Percentiles rank a stretch among this genome's conserved stretches.
phyloP scores from a whole-genome alignment of 2,329 filamentous ascomycete species.

The Cucurbitaria berberidis region DNA sequence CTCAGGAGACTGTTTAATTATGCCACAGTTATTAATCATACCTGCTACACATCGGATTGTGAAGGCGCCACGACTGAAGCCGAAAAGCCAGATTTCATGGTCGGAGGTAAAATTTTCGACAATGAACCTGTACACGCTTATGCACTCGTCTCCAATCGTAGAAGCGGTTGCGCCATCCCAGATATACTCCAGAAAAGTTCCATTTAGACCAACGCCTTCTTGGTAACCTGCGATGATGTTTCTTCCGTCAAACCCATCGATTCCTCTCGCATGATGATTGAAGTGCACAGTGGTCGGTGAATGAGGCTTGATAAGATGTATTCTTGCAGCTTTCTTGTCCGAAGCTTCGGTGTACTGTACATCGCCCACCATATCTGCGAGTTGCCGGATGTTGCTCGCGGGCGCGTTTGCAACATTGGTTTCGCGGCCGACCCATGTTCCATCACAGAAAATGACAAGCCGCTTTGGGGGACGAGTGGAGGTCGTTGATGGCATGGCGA shows the following conservation, averaged over 20 bases:
- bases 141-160: conserved; percentile 44
- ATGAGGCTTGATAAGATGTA: conserved; percentile 30
- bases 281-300: background rate
- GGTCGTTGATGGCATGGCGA: conserved; percentile 16
- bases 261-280: background rate
- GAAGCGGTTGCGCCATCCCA: conserved; percentile 47
- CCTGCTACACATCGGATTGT: conserved; percentile 53
- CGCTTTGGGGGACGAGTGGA: conserved; percentile 26
- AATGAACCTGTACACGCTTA: conserved; percentile 45
- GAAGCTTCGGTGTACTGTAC: conserved; percentile 21
- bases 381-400: conserved; percentile 39
- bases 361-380: conserved; percentile 42
- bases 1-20: conserved; percentile 30
- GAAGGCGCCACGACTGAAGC: conserved; percentile 55
- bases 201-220: conserved; percentile 45
- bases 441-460: conserved; percentile 44
- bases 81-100: conserved; percentile 54
- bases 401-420: conserved; percentile 36
- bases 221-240: conserved; percentile 45
- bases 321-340: conserved; percentile 16
- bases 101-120: conserved; percentile 41
- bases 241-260: background rate
- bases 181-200: conserved; percentile 45
- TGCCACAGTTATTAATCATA: conserved; percentile 53
- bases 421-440: conserved; percentile 46